A percentile compares a stretch with the other conserved stretches of the same genome.
Conservation (phyloP, 306 rosid species). For the Hippophae gyantsensis region DNA sequence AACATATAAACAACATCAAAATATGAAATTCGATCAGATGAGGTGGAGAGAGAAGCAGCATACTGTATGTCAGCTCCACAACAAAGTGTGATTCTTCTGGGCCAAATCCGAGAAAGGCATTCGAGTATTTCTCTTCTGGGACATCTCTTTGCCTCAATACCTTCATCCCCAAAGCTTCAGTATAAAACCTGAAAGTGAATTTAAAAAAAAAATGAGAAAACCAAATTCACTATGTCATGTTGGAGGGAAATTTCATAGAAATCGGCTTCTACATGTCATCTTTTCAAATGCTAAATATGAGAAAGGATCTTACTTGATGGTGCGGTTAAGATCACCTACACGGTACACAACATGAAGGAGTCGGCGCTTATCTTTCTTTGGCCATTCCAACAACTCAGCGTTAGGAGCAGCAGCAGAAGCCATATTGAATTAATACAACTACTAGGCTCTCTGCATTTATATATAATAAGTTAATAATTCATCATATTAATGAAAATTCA, state of each 20-base stretch:
- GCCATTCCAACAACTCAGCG: slow-evolving; percentile 64
- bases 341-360: slow-evolving; percentile 80
- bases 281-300: background rate
- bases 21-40: background rate
- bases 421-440: slow-evolving; percentile 27
- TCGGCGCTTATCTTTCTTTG: slow-evolving; percentile 70
- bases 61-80: slow-evolving; percentile 74
- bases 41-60: slow-evolving; percentile 15
- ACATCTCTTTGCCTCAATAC: slow-evolving; percentile 62
- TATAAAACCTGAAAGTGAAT: slow-evolving; percentile 42
- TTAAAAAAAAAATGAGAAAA: background rate
- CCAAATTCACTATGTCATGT: background rate
- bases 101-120: slow-evolving; percentile 79
- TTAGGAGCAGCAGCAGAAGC: slow-evolving; percentile 40
- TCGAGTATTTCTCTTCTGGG: slow-evolving; percentile 71
- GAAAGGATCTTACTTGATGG: slow-evolving; percentile 49
- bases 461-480: no score
- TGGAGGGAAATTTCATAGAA: slow-evolving; percentile 7
- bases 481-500: no score
- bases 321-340: slow-evolving; percentile 84
- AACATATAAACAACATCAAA: no score
- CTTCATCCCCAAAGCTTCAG: slow-evolving; percentile 74
- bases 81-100: slow-evolving; percentile 58
- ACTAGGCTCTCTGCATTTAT: no score
- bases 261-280: background rate